phyloP scores from a whole-genome alignment of 306 rosid species.

The Vigna radiata region DNA sequence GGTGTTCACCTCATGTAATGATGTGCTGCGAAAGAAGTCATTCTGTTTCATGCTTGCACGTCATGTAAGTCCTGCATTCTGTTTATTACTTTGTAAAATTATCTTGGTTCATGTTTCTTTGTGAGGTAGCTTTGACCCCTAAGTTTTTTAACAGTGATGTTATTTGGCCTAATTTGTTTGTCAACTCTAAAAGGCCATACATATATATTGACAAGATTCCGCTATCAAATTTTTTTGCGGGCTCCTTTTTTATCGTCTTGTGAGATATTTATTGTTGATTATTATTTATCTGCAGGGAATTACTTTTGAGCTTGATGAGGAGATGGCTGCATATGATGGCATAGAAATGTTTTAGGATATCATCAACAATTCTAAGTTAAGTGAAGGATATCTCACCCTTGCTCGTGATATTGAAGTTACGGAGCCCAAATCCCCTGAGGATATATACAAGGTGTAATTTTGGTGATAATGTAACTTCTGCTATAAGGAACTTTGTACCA shows the following conservation, averaged over 20 bases:
- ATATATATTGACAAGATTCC: not conserved
- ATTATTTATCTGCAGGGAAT: slow-evolving; percentile 62
- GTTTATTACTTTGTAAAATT: slow-evolving; percentile 7
- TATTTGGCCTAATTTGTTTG: not conserved
- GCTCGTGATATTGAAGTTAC: slow-evolving; percentile 99
- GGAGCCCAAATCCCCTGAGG: slow-evolving; percentile 99
- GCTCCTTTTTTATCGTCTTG: slow-evolving; percentile 9
- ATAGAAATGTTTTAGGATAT: slow-evolving; percentile 75
- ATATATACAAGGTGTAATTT: slow-evolving; percentile 82
- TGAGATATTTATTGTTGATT: slow-evolving; percentile 26
- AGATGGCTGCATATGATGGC: slow-evolving; percentile 71
- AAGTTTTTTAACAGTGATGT: not conserved
- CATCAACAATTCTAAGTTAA: slow-evolving; percentile 79
- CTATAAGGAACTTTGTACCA: not conserved
- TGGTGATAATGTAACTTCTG: slow-evolving; percentile 3
- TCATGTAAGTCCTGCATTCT: slow-evolving; percentile 66
- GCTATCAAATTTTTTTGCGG: slow-evolving; percentile 3
- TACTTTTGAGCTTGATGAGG: slow-evolving; percentile 83
- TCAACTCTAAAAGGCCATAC: not conserved
- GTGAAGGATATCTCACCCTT: slow-evolving; percentile 95
- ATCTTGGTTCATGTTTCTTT: slow-evolving; percentile 22
- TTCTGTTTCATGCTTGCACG: slow-evolving; percentile 94
- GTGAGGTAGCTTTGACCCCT: slow-evolving; percentile 6
- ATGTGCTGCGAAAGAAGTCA: slow-evolving; percentile 74
- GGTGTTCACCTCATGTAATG: slow-evolving; percentile 74